Conservation (phyloP, 352 stramenopile genomes). For the Globisporangium barbulae region DNA sequence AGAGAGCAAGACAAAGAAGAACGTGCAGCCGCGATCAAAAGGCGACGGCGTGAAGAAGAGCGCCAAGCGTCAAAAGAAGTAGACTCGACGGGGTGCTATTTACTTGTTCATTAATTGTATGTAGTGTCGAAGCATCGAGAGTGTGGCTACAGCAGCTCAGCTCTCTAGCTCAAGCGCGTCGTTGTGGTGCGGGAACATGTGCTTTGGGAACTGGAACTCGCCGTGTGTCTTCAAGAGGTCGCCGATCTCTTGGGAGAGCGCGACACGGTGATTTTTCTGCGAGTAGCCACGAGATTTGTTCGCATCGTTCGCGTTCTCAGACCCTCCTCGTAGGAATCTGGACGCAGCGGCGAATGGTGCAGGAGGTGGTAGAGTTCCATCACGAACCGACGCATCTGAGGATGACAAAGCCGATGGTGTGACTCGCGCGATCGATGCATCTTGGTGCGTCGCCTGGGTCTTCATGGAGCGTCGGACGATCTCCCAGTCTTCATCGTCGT, state of each 20-base stretch:
- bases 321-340: background rate
- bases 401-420: background rate
- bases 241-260: conserved; percentile 28
- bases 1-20: background rate
- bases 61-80: conserved; percentile 17
- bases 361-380: background rate
- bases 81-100: background rate
- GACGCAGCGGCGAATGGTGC: background rate
- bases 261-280: conserved; percentile 14
- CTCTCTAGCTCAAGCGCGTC: conserved; percentile 1
- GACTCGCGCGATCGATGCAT: background rate
- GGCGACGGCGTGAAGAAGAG: conserved; percentile 11
- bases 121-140: background rate
- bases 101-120: conserved; percentile 1
- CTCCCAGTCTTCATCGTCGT: conserved; percentile 38
- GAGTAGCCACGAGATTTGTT: conserved; percentile 7
- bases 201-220: conserved; percentile 35
- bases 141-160: background rate
- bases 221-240: conserved; percentile 24
- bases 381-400: background rate
- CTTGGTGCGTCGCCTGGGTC: conserved; percentile 15
- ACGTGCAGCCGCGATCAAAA: conserved; percentile 1
- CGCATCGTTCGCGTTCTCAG: background rate
- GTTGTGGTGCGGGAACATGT: conserved; percentile 25
- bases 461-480: conserved; percentile 30